These are phyloP conservation scores for Gossypium bickii DNA, from an alignment of 345 rosid genomes.

Conservation along the genomic window DNA sequence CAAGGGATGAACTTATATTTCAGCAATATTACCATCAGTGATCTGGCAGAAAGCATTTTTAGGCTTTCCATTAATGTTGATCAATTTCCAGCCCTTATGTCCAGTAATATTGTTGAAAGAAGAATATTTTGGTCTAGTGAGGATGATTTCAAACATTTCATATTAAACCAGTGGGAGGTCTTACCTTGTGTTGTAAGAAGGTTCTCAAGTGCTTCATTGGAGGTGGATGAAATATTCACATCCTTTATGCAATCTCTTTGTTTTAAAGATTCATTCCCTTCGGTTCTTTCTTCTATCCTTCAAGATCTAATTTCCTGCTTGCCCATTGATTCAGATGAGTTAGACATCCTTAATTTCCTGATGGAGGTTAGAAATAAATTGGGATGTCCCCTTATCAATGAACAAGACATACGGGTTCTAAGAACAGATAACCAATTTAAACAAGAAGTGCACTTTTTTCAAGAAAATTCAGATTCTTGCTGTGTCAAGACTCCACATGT, in stretches of 20 bases:
- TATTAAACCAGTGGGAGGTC: slow-evolving; percentile 41
- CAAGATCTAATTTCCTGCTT: slow-evolving; percentile 37
- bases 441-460: slow-evolving; percentile 42
- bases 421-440: slow-evolving; percentile 38
- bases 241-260: slow-evolving; percentile 24
- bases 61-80: slow-evolving; percentile 34
- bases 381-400: slow-evolving; percentile 42
- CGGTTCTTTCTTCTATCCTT: slow-evolving; percentile 34
- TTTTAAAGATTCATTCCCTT: slow-evolving; percentile 22
- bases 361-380: slow-evolving; percentile 39
- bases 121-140: slow-evolving; percentile 35
- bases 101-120: slow-evolving; percentile 23
- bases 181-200: slow-evolving; percentile 36
- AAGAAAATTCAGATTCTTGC: slow-evolving; percentile 13
- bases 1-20: slow-evolving; percentile 14
- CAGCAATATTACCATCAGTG: slow-evolving; percentile 28
- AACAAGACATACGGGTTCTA: slow-evolving; percentile 50
- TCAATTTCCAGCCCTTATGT: slow-evolving; percentile 16
- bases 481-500: slow-evolving; percentile 9
- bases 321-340: slow-evolving; percentile 53
- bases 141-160: slow-evolving; percentile 33
- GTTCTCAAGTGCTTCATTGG: slow-evolving; percentile 16
- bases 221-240: slow-evolving; percentile 29
- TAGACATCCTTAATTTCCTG: slow-evolving; percentile 43
- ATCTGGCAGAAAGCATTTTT: slow-evolving; percentile 52